Percentiles rank a stretch among this genome's conserved stretches.
Conservation (phyloP, 2,329 filamentous ascomycete species). For the Penicillium nordicum region DNA sequence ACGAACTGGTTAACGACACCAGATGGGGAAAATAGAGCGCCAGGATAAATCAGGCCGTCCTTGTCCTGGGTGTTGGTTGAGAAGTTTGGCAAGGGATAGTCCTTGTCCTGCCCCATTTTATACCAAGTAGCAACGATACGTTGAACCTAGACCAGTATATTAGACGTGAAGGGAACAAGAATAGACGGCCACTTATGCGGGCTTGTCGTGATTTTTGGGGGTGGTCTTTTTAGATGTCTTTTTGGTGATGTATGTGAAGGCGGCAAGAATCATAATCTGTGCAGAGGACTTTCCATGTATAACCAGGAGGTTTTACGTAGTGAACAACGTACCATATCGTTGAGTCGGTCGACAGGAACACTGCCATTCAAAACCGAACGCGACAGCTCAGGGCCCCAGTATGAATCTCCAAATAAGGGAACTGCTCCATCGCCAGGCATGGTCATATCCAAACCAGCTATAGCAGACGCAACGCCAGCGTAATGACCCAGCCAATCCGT, state of each 20-base stretch:
- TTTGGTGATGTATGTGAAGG: no score
- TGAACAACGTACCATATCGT: slow-evolving; percentile 42
- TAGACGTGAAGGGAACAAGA: background rate
- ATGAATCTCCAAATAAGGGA: slow-evolving; percentile 51
- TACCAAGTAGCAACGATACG: slow-evolving; percentile 59
- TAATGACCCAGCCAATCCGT: slow-evolving; percentile 67
- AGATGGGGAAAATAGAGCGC: slow-evolving; percentile 55
- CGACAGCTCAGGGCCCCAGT: slow-evolving; percentile 57
- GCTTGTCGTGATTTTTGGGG: no score
- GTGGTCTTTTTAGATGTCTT: no score
- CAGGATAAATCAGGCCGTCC: slow-evolving; percentile 56
- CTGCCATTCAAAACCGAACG: slow-evolving; percentile 56
- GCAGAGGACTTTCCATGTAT: no score
- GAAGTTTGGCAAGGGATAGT: slow-evolving; percentile 58
- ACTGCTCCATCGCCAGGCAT: slow-evolving; percentile 62
- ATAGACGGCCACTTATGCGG: no score
- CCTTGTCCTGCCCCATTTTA: slow-evolving; percentile 54
- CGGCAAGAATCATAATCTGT: no score
- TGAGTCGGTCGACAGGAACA: slow-evolving; percentile 55
- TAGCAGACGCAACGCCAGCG: slow-evolving; percentile 56
- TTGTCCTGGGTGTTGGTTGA: slow-evolving; percentile 56
- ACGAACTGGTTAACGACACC: slow-evolving; percentile 70
- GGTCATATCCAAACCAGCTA: slow-evolving; percentile 65
- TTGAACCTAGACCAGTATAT: slow-evolving; percentile 43
- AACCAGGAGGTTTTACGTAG: background rate